These are phyloP conservation scores for Xenoacremonium recifei DNA, from an alignment of 2,329 filamentous ascomycete species.

Conservation along the genomic window DNA sequence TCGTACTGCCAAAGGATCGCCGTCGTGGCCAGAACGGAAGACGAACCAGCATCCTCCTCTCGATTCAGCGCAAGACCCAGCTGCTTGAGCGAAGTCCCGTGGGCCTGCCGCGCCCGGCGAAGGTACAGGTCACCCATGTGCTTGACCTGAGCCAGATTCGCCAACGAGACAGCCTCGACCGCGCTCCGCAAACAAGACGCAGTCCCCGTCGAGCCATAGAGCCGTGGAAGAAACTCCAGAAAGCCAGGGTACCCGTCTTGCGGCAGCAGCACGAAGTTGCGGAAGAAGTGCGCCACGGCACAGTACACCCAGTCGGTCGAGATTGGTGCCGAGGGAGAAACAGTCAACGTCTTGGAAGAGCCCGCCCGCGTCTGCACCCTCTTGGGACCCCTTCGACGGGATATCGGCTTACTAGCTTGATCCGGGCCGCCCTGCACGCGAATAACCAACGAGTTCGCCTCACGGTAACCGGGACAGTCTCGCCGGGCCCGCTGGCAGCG, in stretches of 20 bases:
- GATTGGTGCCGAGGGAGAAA: not conserved
- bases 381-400: too few species aligned
- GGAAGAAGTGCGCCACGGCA: constrained; percentile 5
- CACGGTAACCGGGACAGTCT: constrained; percentile 5
- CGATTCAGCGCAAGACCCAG: not conserved
- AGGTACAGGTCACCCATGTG: not conserved
- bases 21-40: not conserved
- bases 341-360: too few species aligned
- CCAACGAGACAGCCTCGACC: not conserved
- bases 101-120: not conserved
- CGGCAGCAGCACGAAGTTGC: constrained; percentile 3
- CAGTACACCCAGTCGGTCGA: constrained; percentile 4
- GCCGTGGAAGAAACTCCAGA: constrained; percentile 1
- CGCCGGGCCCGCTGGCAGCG: constrained; percentile 1
- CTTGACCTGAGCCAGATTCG: not conserved
- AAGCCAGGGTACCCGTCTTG: constrained; percentile 3
- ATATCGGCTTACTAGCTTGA: too few species aligned
- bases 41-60: not conserved
- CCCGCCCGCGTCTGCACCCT: too few species aligned
- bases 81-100: not conserved
- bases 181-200: not conserved
- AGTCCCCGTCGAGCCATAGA: not conserved
- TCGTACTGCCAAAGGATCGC: not conserved
- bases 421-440: too few species aligned
- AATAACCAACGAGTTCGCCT: constrained; percentile 1